Percentiles rank a stretch among this genome's conserved stretches.
Conservation (phyloP, 768 basidiomycete species). For the Clitopilus passeckerianus region DNA sequence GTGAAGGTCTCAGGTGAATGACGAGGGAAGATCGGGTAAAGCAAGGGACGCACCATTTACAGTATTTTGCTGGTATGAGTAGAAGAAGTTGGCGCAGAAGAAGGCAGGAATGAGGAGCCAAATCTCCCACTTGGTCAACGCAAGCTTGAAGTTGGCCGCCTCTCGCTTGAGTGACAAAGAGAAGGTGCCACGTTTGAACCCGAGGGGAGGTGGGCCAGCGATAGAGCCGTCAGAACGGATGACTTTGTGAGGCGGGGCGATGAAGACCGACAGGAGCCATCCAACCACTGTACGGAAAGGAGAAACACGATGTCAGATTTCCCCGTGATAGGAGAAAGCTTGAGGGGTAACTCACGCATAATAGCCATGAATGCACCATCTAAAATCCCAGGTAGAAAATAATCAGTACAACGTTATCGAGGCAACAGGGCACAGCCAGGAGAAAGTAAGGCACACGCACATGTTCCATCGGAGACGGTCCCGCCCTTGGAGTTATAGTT, state of each 20-base stretch:
- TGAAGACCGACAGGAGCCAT: constrained; percentile 16
- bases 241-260: constrained; percentile 21
- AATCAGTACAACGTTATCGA: neutral
- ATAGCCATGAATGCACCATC: constrained; percentile 24
- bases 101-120: constrained; percentile 21
- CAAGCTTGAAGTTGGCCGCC: constrained; percentile 12
- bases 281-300: constrained; percentile 12
- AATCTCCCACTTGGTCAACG: constrained; percentile 20
- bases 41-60: constrained; percentile 15
- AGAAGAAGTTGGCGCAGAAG: constrained; percentile 26
- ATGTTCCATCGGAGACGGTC: constrained; percentile 23
- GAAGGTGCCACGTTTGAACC: constrained; percentile 7
- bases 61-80: constrained; percentile 23
- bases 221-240: constrained; percentile 17
- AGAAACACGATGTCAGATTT: neutral
- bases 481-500: constrained; percentile 22
- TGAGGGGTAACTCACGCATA: constrained; percentile 14
- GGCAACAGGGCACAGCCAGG: neutral
- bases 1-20: neutral
- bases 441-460: constrained; percentile 8
- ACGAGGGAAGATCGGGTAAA: neutral
- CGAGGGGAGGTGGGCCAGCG: constrained; percentile 15
- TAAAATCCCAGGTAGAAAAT: constrained; percentile 1
- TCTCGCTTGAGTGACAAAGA: constrained; percentile 14
- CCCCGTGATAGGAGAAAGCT: neutral